These are phyloP conservation scores for Nidula microcarpa DNA, from an alignment of 768 basidiomycete species.

Conservation along the genomic window DNA sequence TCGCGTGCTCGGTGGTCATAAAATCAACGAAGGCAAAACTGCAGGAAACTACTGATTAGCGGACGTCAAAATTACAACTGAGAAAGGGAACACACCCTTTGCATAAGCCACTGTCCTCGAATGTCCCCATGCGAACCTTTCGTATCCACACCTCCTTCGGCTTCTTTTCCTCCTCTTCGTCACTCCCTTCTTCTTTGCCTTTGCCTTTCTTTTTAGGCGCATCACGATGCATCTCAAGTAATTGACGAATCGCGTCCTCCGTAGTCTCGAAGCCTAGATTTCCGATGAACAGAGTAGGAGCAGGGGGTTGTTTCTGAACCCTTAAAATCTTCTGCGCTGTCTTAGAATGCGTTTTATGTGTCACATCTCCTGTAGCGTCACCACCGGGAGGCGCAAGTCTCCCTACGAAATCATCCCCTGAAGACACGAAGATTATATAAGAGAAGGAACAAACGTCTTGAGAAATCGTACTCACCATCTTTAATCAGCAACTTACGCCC, in stretches of 20 bases:
- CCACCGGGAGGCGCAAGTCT: constrained; percentile 49
- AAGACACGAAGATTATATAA: not conserved
- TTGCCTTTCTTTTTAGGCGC: constrained; percentile 23
- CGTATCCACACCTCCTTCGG: constrained; percentile 56
- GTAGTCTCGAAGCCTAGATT: constrained; percentile 92
- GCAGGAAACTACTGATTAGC: constrained; percentile 3
- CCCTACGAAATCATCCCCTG: constrained; percentile 75
- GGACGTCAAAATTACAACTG: not conserved
- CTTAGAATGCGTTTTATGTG: constrained; percentile 50
- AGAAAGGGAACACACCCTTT: constrained; percentile 70
- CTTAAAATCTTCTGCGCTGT: constrained; percentile 75
- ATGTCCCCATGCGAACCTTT: constrained; percentile 91
- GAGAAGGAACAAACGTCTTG: not conserved
- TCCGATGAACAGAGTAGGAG: constrained; percentile 86
- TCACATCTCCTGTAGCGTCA: constrained; percentile 27
- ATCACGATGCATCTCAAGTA: constrained; percentile 67
- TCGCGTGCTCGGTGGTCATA: constrained; percentile 72
- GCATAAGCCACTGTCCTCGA: constrained; percentile 92
- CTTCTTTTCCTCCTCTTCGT: constrained; percentile 20
- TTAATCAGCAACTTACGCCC: constrained; percentile 92
- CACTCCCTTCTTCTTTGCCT: constrained; percentile 22
- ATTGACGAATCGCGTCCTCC: constrained; percentile 64
- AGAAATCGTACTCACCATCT: constrained; percentile 58
- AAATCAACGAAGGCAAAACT: constrained; percentile 98
- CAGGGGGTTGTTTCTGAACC: constrained; percentile 78